phyloP scores from a whole-genome alignment of 2,329 filamentous ascomycete species.

The Fusarium sp. region DNA sequence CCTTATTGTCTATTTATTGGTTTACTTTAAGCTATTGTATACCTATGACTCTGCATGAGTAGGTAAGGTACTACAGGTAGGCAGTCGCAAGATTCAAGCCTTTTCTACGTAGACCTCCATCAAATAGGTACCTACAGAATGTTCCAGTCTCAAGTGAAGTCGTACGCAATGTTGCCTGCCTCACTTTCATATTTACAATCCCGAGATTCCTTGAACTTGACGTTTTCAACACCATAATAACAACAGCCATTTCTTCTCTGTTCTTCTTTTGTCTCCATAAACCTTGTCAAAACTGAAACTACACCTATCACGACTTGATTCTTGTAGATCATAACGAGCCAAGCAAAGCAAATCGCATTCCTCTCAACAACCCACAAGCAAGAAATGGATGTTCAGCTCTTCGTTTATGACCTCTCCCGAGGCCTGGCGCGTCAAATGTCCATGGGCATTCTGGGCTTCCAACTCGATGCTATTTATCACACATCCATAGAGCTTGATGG shows the following conservation, averaged over 20 bases:
- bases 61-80: neutral
- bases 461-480: conserved; percentile 94
- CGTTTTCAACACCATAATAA: conserved; percentile 3
- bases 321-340: neutral
- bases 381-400: conserved; percentile 79
- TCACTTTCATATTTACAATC: conserved; percentile 1
- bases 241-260: neutral
- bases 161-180: conserved; percentile 48
- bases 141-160: conserved; percentile 40
- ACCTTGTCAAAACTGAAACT: neutral
- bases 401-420: conserved; percentile 83
- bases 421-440: conserved; percentile 70
- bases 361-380: neutral
- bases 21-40: neutral
- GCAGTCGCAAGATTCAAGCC: neutral
- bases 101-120: conserved; percentile 20
- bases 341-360: conserved; percentile 1
- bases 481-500: conserved; percentile 87
- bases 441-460: conserved; percentile 65
- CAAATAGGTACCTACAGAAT: conserved; percentile 45
- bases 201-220: conserved; percentile 6
- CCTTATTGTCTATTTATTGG: neutral
- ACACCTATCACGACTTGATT: neutral
- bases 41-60: neutral
- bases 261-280: neutral